Percentiles rank a stretch among this genome's conserved stretches.
Conservation (phyloP, 306 rosid genomes). For the Myrica gale region DNA sequence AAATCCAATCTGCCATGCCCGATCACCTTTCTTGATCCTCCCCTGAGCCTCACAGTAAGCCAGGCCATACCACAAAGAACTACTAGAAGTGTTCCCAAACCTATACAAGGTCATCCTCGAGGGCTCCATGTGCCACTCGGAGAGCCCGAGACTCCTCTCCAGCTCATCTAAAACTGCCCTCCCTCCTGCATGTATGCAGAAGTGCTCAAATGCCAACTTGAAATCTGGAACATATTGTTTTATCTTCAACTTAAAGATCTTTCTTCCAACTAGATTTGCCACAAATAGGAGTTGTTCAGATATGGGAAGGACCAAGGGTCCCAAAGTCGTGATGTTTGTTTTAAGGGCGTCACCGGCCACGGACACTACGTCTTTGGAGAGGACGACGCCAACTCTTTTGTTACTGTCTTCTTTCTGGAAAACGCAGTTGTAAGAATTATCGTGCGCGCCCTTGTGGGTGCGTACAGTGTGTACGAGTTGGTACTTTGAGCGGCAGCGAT, state of each 20-base stretch:
- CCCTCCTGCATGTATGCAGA: slow-evolving; percentile 8
- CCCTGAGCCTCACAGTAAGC: slow-evolving; percentile 6
- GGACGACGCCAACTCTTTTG: not conserved
- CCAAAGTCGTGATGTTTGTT: slow-evolving; percentile 1
- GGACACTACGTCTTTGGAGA: slow-evolving; percentile 1
- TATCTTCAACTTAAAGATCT: not conserved
- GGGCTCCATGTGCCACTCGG: not conserved
- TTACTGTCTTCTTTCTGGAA: not conserved
- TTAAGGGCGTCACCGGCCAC: slow-evolving; percentile 1
- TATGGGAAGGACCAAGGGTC: slow-evolving; percentile 1
- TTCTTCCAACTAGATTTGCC: not conserved
- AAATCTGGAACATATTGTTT: slow-evolving; percentile 9
- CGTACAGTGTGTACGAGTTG: not conserved
- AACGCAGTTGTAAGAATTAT: not conserved
- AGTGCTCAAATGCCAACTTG: slow-evolving; percentile 8
- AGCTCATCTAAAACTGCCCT: slow-evolving; percentile 1
- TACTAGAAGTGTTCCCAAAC: slow-evolving; percentile 7
- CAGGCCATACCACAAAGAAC: slow-evolving; percentile 5
- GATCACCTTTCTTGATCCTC: slow-evolving; percentile 12
- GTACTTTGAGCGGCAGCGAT: not conserved
- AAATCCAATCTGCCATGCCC: slow-evolving; percentile 6
- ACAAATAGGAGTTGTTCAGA: slow-evolving; percentile 1
- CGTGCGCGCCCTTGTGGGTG: not conserved
- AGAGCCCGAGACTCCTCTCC: not conserved
- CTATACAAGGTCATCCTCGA: slow-evolving; percentile 5